Conservation (phyloP, 306 rosid genomes). For the Prunus mume region DNA sequence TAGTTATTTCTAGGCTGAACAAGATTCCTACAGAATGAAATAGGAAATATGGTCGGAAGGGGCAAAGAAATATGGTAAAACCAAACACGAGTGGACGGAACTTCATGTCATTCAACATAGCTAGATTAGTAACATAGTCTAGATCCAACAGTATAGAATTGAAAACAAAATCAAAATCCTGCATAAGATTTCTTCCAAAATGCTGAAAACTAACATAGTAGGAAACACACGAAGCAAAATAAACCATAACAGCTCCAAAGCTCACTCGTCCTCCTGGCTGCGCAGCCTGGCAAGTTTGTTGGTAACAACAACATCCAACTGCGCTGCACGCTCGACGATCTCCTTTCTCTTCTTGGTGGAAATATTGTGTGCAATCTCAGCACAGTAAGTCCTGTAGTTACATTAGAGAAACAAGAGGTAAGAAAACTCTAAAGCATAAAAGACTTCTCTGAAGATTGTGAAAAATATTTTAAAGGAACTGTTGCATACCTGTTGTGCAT, state of each 20-base stretch:
- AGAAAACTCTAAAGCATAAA: background rate
- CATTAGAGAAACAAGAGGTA: background rate
- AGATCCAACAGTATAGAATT: slow-evolving; percentile 9
- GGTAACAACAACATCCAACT: slow-evolving; percentile 76
- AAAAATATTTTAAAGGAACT: background rate
- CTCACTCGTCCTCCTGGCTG: slow-evolving; percentile 75
- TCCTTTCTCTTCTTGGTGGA: slow-evolving; percentile 70
- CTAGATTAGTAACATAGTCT: slow-evolving; percentile 3
- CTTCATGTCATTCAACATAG: background rate
- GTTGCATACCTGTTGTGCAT: slow-evolving; percentile 70
- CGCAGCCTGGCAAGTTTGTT: slow-evolving; percentile 72
- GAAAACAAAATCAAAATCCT: slow-evolving; percentile 13
- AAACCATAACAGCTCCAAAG: background rate
- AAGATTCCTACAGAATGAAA: too few relatives aligned
- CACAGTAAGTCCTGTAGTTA: slow-evolving; percentile 59
- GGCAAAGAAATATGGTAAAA: background rate
- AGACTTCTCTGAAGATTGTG: background rate
- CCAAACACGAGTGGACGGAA: background rate
- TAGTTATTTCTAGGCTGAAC: too few relatives aligned
- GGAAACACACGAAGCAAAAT: slow-evolving; percentile 7
- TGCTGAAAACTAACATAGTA: slow-evolving; percentile 15
- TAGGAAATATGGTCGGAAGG: background rate
- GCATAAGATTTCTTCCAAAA: slow-evolving; percentile 10
- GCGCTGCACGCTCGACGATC: slow-evolving; percentile 72
- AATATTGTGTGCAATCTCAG: slow-evolving; percentile 73